Conservation (phyloP, 2,329 filamentous ascomycete species). For the Albophoma yamanashiensis region DNA sequence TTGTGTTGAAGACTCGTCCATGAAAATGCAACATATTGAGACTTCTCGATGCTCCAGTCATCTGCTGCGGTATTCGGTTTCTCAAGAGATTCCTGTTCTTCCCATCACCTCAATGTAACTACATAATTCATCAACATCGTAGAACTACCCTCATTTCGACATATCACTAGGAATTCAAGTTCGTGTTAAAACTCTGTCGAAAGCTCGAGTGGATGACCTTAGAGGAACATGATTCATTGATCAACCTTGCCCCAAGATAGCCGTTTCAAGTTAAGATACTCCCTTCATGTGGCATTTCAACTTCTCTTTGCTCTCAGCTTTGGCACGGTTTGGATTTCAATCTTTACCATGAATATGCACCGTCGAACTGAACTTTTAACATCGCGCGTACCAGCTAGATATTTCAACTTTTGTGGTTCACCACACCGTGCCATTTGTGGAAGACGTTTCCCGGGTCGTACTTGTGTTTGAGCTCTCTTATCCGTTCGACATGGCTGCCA, state of each 20-base stretch:
- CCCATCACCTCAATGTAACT: not conserved
- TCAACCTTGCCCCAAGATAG: not conserved
- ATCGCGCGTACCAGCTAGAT: no score
- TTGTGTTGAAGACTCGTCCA: not conserved
- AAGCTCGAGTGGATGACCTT: no score
- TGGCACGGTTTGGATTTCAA: not conserved
- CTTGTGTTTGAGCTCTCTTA: conserved; percentile 20
- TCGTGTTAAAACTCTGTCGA: no score
- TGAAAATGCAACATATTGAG: not conserved
- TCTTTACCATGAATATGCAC: no score
- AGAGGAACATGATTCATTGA: not conserved
- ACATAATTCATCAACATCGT: not conserved
- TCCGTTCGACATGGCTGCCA: conserved; percentile 16
- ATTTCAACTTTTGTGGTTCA: not conserved
- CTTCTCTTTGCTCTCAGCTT: not conserved
- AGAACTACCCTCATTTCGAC: not conserved
- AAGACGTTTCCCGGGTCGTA: conserved; percentile 24
- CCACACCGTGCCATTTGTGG: conserved; percentile 14
- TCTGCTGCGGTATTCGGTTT: no score
- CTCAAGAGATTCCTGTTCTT: not conserved
- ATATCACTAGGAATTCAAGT: no score
- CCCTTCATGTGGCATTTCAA: not conserved
- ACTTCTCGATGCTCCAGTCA: no score
- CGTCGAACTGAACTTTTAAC: no score
- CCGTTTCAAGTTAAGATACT: not conserved